Evolutionary conservation across 768 basidiomycete genomes (phyloP).

Genomic region (Lyophyllum shimeji): DNA sequence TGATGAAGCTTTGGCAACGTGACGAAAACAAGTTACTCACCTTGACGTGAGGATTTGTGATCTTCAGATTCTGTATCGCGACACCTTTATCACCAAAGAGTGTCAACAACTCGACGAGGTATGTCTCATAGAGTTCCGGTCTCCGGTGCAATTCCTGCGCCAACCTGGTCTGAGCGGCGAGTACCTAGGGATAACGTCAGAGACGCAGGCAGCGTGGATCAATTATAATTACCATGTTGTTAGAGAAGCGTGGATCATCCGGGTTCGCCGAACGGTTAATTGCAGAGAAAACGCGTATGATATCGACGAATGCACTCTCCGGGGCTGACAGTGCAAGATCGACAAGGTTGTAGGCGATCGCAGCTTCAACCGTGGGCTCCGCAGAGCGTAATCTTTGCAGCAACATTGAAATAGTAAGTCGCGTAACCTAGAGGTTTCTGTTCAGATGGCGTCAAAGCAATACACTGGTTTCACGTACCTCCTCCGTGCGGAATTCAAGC

Average conservation of each 20-base stretch:
- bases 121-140: conserved; percentile 76
- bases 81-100: conserved; percentile 91
- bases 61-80: conserved; percentile 80
- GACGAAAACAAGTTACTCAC: conserved; percentile 31
- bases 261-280: conserved; percentile 87
- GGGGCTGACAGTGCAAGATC: conserved; percentile 84
- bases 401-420: conserved; percentile 89
- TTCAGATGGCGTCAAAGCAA: not conserved
- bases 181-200: conserved; percentile 46
- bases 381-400: conserved; percentile 83
- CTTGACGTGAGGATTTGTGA: conserved; percentile 65
- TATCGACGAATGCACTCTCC: conserved; percentile 75
- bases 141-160: conserved; percentile 75
- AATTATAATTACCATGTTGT: conserved; percentile 68
- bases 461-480: conserved; percentile 42
- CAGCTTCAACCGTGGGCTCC: conserved; percentile 87
- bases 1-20: conserved; percentile 1
- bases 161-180: conserved; percentile 89
- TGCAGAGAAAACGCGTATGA: conserved; percentile 79
- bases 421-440: conserved; percentile 58
- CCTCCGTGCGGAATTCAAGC: conserved; percentile 82
- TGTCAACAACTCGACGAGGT: conserved; percentile 80
- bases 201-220: not conserved
- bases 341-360: conserved; percentile 89
- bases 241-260: conserved; percentile 85